Conservation (phyloP, 352 stramenopile genomes). For the Pythium sp. region DNA sequence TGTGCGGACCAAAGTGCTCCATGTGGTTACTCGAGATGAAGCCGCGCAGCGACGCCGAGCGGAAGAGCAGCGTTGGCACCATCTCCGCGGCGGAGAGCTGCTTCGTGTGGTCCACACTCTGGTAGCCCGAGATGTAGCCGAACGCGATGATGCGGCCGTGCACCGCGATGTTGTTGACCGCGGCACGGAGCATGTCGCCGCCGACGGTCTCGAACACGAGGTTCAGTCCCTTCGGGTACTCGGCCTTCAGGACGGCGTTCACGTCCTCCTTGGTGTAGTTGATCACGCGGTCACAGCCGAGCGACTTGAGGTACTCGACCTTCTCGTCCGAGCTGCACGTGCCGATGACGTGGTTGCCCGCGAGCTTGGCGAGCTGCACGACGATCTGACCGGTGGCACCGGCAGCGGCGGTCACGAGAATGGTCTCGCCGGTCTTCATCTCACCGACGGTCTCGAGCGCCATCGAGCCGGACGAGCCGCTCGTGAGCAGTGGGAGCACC, state of each 20-base stretch:
- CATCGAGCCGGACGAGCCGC: too few species aligned
- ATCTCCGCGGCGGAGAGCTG: too few species aligned
- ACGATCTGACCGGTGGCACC: slow-evolving; percentile 84
- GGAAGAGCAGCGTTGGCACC: too few species aligned
- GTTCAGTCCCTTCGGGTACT: slow-evolving; percentile 65
- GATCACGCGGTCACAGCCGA: too few species aligned
- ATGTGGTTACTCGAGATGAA: slow-evolving; percentile 53
- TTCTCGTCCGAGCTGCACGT: slow-evolving; percentile 85
- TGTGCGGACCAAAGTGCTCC: slow-evolving; percentile 13
- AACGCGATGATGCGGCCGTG: slow-evolving; percentile 62
- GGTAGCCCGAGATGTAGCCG: slow-evolving; percentile 51
- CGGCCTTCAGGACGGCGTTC: too few species aligned
- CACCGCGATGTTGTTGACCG: slow-evolving; percentile 54
- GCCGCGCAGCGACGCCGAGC: slow-evolving; percentile 39
- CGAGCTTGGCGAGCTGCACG: slow-evolving; percentile 82
- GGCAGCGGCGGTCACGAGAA: slow-evolving; percentile 55
- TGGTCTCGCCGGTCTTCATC: slow-evolving; percentile 50
- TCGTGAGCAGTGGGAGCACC: too few species aligned
- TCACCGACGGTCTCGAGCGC: too few species aligned
- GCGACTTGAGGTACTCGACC: too few species aligned
- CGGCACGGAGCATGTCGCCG: slow-evolving; percentile 46
- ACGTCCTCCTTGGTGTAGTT: too few species aligned
- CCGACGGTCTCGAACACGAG: too few species aligned
- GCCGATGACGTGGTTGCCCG: slow-evolving; percentile 77
- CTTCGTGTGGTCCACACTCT: too few species aligned